Conservation (phyloP, 257 asterid species). For the Asclepias syriaca region DNA sequence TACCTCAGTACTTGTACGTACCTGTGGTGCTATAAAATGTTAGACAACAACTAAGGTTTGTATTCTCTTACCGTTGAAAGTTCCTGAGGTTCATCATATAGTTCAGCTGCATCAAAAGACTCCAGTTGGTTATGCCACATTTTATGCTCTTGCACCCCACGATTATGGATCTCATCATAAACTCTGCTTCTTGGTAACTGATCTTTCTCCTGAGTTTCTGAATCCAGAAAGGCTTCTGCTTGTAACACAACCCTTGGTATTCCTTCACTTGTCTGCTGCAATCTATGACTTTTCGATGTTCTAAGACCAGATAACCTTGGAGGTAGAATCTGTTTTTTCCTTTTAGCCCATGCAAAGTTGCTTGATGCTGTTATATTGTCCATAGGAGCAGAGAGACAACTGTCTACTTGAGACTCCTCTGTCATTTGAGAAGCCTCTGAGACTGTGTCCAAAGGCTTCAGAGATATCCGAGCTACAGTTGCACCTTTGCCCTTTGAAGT, state of each 20-base stretch:
- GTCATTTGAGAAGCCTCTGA: constrained; percentile 67
- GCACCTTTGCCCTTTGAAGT: constrained; percentile 40
- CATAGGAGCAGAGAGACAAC: constrained; percentile 52
- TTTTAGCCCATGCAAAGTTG: constrained; percentile 47
- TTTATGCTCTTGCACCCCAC: constrained; percentile 22
- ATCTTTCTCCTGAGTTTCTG: constrained; percentile 31
- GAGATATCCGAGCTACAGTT: constrained; percentile 34
- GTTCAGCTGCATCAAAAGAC: constrained; percentile 46
- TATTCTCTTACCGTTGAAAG: constrained; percentile 34
- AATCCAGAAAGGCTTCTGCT: constrained; percentile 19
- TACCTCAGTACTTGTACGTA: too few species aligned
- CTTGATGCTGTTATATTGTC: constrained; percentile 41
- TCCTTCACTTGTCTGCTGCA: constrained; percentile 9
- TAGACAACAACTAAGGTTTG: neutral
- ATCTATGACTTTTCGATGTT: constrained; percentile 33
- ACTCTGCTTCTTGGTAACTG: constrained; percentile 20
- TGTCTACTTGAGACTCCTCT: constrained; percentile 45
- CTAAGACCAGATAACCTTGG: constrained; percentile 36
- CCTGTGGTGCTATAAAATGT: neutral
- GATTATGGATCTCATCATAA: constrained; percentile 21
- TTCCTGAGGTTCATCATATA: constrained; percentile 35
- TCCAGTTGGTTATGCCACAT: constrained; percentile 29
- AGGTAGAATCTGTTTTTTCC: constrained; percentile 41
- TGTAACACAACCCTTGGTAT: constrained; percentile 20
- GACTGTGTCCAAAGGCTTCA: constrained; percentile 51